Base-by-base conservation (phyloP, 2,329 filamentous ascomycete species). In the Metarhizium album region DNA sequence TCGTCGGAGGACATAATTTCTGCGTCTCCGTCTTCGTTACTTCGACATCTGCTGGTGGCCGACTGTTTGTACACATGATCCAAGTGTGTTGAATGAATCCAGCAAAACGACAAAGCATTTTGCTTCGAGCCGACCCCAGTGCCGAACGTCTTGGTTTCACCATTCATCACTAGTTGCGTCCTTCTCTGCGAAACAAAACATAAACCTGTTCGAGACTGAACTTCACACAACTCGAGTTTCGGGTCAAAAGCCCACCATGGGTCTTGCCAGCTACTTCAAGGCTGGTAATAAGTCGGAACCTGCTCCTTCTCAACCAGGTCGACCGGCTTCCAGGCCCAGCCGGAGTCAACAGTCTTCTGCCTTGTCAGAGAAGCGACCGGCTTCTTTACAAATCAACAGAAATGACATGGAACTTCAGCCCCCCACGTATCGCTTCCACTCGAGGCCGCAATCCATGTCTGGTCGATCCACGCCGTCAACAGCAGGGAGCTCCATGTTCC, bases 251-350 rank as follows among this genome's bases (percentile, higher is more conserved):
- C 38, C 31, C 60, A 66, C 52, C 42, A 85, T 85, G 82, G 81
- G 80, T 53, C 60, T 85, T 54, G 73, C 71, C 47, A 77, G 66
- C 61, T 85, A 84, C 59, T 83, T 85, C 72, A 82, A 79, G 68
- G 69, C 75, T 23, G 42, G 42, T 43, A 70, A 49, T 20, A 55
- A 55, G 50, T 9, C 54, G 7, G 53, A 57, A 45, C 43, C 54
- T 45, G 38, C 49, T 16, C 54, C 49, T 47, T 48, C 50, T 49
- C 54, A 29, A 50, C 47, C 24, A 53, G 57, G 48, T 49, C 56
- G 54, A 40, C 55, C 58, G 14, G 46, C 48, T 43, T 53, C 55
- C 43, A 57, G 54, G 37, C 58, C 52, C 27, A 56, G 53, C 46
- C 59, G 47, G 29, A 61, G 22, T 27, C 49, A 56, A 33, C 63